These are phyloP conservation scores for Trametes maxima DNA, from an alignment of 768 basidiomycete species.

Conservation along the genomic window DNA sequence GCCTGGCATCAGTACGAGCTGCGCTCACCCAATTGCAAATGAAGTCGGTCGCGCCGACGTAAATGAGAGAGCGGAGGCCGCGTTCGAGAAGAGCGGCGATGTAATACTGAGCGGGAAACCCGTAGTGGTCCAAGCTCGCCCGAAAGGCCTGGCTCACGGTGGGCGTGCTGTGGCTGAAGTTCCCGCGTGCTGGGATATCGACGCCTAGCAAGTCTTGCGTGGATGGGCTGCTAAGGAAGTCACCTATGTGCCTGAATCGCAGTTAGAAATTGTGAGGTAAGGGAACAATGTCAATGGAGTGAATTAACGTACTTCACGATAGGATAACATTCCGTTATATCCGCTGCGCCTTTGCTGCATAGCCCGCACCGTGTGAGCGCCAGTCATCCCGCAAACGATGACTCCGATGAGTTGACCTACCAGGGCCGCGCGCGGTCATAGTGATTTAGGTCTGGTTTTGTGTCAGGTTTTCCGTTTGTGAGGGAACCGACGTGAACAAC, in stretches of 20 bases:
- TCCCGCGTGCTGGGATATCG: constrained; percentile 43
- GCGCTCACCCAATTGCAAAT: constrained; percentile 53
- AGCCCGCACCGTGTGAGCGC: background rate
- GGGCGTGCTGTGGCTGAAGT: constrained; percentile 44
- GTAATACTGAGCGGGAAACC: constrained; percentile 40
- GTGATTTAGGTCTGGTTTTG: constrained; percentile 4
- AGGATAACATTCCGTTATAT: constrained; percentile 59
- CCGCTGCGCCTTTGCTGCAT: constrained; percentile 43
- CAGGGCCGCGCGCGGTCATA: constrained; percentile 19
- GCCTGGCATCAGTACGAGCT: background rate
- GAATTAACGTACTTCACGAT: constrained; percentile 42
- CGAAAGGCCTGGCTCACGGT: constrained; percentile 53
- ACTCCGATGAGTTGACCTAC: background rate
- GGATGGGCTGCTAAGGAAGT: constrained; percentile 62
- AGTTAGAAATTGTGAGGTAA: background rate
- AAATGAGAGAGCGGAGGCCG: constrained; percentile 53
- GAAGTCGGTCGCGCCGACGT: constrained; percentile 58
- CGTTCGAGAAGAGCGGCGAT: constrained; percentile 57
- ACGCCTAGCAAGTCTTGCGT: constrained; percentile 65
- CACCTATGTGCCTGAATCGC: constrained; percentile 49
- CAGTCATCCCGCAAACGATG: too few species aligned
- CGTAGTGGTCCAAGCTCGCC: constrained; percentile 42
- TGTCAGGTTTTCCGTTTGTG: background rate
- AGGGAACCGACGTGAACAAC: background rate
- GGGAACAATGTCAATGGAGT: background rate